Percentiles rank a stretch among this genome's conserved stretches.
Evolutionary conservation across 257 asterid species (phyloP).

Genomic region (Orobanche coerulescens): DNA sequence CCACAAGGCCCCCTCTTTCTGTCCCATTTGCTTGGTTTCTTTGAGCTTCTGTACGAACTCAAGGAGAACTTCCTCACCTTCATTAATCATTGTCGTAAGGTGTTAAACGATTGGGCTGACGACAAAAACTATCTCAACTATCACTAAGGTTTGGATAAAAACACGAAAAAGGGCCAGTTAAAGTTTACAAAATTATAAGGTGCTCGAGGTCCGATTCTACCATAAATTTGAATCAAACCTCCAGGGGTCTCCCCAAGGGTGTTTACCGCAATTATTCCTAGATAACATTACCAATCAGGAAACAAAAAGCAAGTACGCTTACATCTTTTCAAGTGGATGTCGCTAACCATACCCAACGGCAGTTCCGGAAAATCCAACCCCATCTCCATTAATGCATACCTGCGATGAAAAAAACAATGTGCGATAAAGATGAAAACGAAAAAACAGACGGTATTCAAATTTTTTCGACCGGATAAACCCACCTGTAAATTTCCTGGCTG

Average conservation of each 20-base stretch:
- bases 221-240: no score
- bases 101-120: no score
- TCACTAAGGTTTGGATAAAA: no score
- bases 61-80: constrained; percentile 56
- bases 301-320: background rate
- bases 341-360: constrained; percentile 79
- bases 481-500: constrained; percentile 83
- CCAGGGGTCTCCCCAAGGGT: no score
- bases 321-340: constrained; percentile 61
- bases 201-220: no score
- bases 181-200: no score
- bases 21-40: constrained; percentile 19
- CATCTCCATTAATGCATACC: constrained; percentile 89
- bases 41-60: constrained; percentile 35
- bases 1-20: constrained; percentile 37
- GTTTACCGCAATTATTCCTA: no score
- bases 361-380: constrained; percentile 66
- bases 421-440: no score
- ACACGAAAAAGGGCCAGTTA: no score
- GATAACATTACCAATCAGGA: background rate
- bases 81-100: background rate
- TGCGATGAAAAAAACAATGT: background rate
- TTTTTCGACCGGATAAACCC: background rate
- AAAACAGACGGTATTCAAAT: background rate
- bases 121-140: background rate